phyloP scores from a whole-genome alignment of 352 stramenopile genomes.

The Globisporangium nagaii region DNA sequence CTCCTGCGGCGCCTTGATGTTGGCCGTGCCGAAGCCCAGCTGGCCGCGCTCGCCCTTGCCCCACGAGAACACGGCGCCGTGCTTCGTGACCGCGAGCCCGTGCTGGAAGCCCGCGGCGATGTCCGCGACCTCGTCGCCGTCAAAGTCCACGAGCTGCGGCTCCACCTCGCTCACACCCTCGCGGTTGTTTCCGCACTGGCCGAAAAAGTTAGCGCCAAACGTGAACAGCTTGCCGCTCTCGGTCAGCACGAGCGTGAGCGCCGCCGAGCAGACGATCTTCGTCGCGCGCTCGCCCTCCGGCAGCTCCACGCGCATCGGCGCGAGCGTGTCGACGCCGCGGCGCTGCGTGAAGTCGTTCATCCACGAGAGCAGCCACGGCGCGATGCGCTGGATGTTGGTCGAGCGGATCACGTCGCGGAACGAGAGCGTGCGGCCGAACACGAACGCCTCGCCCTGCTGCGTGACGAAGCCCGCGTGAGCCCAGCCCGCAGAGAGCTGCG shows the following conservation, averaged over 20 bases:
- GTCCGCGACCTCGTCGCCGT: slow-evolving; percentile 62
- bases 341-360: slow-evolving; percentile 72
- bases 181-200: slow-evolving; percentile 65
- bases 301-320: slow-evolving; percentile 47
- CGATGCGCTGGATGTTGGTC: slow-evolving; percentile 80
- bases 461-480: slow-evolving; percentile 75
- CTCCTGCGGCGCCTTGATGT: slow-evolving; percentile 64
- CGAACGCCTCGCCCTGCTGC: slow-evolving; percentile 54
- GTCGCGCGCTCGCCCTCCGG: slow-evolving; percentile 51
- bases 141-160: slow-evolving; percentile 54
- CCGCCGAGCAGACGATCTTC: slow-evolving; percentile 83
- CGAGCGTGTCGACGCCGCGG: slow-evolving; percentile 59
- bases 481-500: slow-evolving; percentile 71
- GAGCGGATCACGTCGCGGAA: slow-evolving; percentile 81
- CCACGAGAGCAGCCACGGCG: slow-evolving; percentile 57
- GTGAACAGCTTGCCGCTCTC: slow-evolving; percentile 78
- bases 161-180: slow-evolving; percentile 55
- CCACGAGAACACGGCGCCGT: slow-evolving; percentile 73
- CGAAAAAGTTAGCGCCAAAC: slow-evolving; percentile 72
- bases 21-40: slow-evolving; percentile 74
- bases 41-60: slow-evolving; percentile 81
- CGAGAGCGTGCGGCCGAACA: slow-evolving; percentile 76
- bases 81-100: slow-evolving; percentile 57
- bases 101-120: slow-evolving; percentile 78
- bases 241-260: slow-evolving; percentile 68